Percentiles rank a stretch among this genome's conserved stretches.
Evolutionary conservation across 768 basidiomycete species (phyloP).

Genomic region (Mycena latifolia): DNA sequence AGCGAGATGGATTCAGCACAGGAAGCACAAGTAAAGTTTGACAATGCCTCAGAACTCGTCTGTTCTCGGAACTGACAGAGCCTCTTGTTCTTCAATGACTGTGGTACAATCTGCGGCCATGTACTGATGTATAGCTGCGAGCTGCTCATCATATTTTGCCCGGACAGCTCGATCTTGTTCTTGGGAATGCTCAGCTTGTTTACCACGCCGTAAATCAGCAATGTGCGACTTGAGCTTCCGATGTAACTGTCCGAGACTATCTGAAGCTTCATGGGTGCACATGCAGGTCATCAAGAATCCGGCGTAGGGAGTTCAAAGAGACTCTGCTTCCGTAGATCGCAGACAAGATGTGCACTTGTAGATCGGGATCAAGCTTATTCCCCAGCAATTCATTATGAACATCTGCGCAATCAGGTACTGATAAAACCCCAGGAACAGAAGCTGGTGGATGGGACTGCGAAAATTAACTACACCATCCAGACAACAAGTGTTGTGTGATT

Average conservation of each 20-base stretch:
- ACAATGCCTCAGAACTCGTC: too few species aligned
- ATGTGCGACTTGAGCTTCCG: conserved; percentile 6
- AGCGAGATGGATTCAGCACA: too few species aligned
- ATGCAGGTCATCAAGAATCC: background rate
- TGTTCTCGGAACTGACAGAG: too few species aligned
- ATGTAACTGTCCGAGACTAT: background rate
- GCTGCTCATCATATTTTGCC: background rate
- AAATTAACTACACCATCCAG: too few species aligned
- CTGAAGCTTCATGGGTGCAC: background rate
- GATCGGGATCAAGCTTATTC: conserved; percentile 7
- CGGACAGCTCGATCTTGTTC: background rate
- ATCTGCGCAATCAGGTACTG: conserved; percentile 3
- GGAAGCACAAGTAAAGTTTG: too few species aligned
- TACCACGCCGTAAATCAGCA: background rate
- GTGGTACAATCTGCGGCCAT: too few species aligned
- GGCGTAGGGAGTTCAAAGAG: conserved; percentile 8
- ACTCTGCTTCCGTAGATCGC: conserved; percentile 3
- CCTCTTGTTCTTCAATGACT: too few species aligned
- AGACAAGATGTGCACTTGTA: conserved; percentile 11
- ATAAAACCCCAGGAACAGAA: background rate
- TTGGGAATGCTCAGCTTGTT: background rate
- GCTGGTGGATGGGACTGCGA: too few species aligned
- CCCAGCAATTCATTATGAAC: conserved; percentile 11
- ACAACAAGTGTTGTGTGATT: background rate
- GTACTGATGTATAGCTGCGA: too few species aligned